Conservation (phyloP, 768 basidiomycete species). For the Rossbeevera mucosa region DNA sequence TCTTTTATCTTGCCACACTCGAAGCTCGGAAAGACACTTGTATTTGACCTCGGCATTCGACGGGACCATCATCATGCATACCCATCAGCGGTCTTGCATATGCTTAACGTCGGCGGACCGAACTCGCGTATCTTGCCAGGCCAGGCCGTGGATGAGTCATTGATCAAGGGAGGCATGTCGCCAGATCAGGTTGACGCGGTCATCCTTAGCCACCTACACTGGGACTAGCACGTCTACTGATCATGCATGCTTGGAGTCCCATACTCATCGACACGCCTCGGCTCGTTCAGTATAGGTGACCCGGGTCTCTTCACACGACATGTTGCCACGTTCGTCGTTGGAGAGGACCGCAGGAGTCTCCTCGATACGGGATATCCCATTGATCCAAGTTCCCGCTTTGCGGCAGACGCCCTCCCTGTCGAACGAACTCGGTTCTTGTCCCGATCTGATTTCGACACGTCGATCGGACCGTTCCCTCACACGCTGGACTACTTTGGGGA, state of each 20-base stretch:
- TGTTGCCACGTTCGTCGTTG: conserved; percentile 44
- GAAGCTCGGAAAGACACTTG: conserved; percentile 30
- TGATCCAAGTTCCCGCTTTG: conserved; percentile 32
- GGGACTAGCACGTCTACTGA: conserved; percentile 32
- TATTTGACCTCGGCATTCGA: conserved; percentile 56
- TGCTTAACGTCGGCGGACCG: conserved; percentile 9
- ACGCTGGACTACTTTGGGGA: conserved; percentile 52
- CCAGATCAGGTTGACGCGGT: conserved; percentile 42
- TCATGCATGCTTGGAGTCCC: not conserved
- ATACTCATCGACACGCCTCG: not conserved
- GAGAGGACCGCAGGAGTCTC: conserved; percentile 32
- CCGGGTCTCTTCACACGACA: conserved; percentile 38
- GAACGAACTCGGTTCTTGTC: conserved; percentile 36
- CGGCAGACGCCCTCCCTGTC: conserved; percentile 31
- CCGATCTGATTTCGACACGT: conserved; percentile 28
- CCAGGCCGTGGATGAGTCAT: conserved; percentile 42
- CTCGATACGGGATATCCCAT: conserved; percentile 39
- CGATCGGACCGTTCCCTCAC: conserved; percentile 45
- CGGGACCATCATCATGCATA: conserved; percentile 39
- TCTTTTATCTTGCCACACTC: conserved; percentile 52
- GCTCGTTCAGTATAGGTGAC: conserved; percentile 36
- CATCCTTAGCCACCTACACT: conserved; percentile 49
- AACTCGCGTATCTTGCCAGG: not conserved
- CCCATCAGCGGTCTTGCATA: conserved; percentile 30
- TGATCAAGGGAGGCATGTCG: conserved; percentile 42